These are phyloP conservation scores for Coemansia sp. DNA, from an alignment of 192 early-diverging fungal species.

Conservation along the genomic window DNA sequence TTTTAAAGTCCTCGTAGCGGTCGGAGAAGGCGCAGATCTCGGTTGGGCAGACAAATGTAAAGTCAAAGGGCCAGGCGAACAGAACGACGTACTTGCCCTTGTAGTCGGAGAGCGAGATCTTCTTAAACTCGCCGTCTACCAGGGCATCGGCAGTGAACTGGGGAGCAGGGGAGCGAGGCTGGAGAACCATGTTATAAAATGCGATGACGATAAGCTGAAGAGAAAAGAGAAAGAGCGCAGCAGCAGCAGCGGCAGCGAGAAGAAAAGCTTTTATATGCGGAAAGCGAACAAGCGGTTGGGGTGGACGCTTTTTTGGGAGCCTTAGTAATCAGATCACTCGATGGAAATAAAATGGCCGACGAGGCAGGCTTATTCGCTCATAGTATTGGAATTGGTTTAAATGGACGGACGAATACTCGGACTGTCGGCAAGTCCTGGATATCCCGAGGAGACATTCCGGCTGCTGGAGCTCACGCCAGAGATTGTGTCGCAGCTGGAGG, in stretches of 20 bases:
- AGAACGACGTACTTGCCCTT: slow-evolving; percentile 74
- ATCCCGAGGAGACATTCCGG: slow-evolving; percentile 34
- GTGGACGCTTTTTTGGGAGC: too few relatives aligned
- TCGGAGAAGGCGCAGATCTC: slow-evolving; percentile 92
- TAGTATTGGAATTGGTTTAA: background rate
- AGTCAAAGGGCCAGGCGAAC: slow-evolving; percentile 92
- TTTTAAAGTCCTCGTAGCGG: slow-evolving; percentile 76
- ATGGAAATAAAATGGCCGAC: too few relatives aligned
- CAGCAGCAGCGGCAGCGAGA: too few relatives aligned
- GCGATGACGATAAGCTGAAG: background rate
- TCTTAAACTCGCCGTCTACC: slow-evolving; percentile 66
- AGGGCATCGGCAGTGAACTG: slow-evolving; percentile 65
- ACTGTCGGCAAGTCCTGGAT: slow-evolving; percentile 39
- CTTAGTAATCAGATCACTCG: too few relatives aligned
- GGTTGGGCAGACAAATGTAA: slow-evolving; percentile 89
- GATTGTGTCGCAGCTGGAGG: slow-evolving; percentile 34
- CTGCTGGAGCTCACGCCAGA: slow-evolving; percentile 40
- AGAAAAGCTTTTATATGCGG: too few relatives aligned
- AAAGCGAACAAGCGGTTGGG: too few relatives aligned
- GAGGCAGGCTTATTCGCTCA: too few relatives aligned
- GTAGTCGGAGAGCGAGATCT: slow-evolving; percentile 62
- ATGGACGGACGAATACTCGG: slow-evolving; percentile 7
- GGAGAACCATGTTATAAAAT: slow-evolving; percentile 43
- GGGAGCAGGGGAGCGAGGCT: slow-evolving; percentile 57
- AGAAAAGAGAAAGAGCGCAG: background rate